phyloP scores from a whole-genome alignment of 768 basidiomycete genomes.

The Exidia glandulosa region DNA sequence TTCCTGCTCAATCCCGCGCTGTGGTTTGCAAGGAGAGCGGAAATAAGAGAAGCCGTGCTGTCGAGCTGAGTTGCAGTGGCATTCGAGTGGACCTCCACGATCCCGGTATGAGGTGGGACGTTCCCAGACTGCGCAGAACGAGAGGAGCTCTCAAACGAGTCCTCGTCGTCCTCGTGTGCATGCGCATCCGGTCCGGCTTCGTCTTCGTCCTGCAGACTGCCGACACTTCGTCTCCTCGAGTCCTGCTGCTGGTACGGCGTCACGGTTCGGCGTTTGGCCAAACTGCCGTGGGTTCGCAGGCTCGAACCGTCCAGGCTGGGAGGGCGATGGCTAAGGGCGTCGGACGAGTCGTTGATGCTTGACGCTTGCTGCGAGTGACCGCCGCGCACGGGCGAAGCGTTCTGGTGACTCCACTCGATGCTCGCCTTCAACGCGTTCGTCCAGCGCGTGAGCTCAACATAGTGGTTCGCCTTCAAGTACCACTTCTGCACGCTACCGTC shows the following conservation, averaged over 20 bases:
- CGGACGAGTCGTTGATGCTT: conserved; percentile 10
- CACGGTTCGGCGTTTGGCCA: neutral
- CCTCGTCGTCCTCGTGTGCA: conserved; percentile 25
- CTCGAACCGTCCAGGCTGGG: conserved; percentile 6
- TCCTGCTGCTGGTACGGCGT: neutral
- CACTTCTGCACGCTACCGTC: conserved; percentile 46
- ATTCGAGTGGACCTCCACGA: conserved; percentile 60
- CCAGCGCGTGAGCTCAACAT: conserved; percentile 85
- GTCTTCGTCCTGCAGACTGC: neutral
- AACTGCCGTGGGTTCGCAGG: conserved; percentile 6
- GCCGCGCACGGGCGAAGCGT: conserved; percentile 14
- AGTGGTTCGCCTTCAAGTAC: conserved; percentile 79
- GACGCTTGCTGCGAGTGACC: conserved; percentile 8
- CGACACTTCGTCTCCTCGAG: neutral
- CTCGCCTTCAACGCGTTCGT: conserved; percentile 60
- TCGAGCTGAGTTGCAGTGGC: conserved; percentile 68
- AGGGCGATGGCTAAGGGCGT: conserved; percentile 24
- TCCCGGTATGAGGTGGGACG: conserved; percentile 43
- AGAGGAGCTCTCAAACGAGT: conserved; percentile 32
- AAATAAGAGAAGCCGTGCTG: conserved; percentile 53
- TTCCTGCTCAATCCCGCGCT: conserved; percentile 13
- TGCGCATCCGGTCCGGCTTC: neutral
- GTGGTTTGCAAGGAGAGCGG: conserved; percentile 23
- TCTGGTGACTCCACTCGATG: conserved; percentile 58
- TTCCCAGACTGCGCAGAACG: conserved; percentile 7